Conservation (phyloP, 208 protist species). For the Acanthamoeba healyi region DNA sequence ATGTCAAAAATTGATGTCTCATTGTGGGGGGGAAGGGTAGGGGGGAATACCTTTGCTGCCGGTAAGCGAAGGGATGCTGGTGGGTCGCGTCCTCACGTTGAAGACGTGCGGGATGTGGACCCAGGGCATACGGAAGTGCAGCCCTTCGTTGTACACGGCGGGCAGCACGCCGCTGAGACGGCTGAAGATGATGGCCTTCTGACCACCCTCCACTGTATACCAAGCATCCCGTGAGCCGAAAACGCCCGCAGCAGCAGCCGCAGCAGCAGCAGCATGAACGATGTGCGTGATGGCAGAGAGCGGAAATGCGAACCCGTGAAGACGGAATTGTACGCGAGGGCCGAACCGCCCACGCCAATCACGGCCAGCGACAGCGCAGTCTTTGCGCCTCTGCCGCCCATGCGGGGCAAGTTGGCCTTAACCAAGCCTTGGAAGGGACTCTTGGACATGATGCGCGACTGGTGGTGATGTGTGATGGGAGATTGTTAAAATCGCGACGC, state of each 20-base stretch:
- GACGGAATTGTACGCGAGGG: conserved; percentile 39
- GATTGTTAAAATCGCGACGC: no score
- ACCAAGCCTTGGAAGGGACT: conserved; percentile 73
- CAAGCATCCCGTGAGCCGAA: not conserved
- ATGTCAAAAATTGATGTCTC: conserved; percentile 69
- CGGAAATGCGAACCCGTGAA: conserved; percentile 59
- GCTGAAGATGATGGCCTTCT: conserved; percentile 98
- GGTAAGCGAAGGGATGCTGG: conserved; percentile 88
- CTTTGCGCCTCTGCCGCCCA: not conserved
- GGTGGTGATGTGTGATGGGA: no score
- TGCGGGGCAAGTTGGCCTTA: conserved; percentile 44
- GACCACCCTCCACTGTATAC: conserved; percentile 95
- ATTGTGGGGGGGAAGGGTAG: conserved; percentile 86
- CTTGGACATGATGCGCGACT: conserved; percentile 8
- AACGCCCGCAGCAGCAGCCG: no score
- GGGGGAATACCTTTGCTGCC: conserved; percentile 86
- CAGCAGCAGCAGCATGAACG: no score
- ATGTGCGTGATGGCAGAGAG: no score
- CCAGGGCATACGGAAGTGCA: conserved; percentile 97
- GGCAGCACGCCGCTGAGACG: conserved; percentile 95
- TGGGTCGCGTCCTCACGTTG: conserved; percentile 94
- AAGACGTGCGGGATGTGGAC: conserved; percentile 97
- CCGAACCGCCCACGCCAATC: not conserved
- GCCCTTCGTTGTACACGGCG: conserved; percentile 95
- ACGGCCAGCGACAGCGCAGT: not conserved